Conservation (phyloP, 176 grass and related monocot genomes). For the Canna indica region DNA sequence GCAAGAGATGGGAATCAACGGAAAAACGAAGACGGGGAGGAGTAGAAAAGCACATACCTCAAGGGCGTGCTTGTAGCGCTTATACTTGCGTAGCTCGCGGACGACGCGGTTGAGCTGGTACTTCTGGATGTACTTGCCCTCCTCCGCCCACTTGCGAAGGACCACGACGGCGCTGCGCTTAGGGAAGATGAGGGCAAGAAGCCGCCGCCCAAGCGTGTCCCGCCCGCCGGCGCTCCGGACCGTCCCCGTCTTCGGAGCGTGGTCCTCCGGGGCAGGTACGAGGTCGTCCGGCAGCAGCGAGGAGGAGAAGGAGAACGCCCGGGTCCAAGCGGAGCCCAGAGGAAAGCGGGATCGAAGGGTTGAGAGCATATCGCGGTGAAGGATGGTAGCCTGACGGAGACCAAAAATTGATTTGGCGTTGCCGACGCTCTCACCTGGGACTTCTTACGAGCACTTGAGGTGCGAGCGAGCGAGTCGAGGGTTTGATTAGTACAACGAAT, state of each 20-base stretch:
- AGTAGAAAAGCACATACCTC: conserved; percentile 28
- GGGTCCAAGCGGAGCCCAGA: not conserved
- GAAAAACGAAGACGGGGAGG: not conserved
- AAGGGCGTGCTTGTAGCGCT: conserved; percentile 75
- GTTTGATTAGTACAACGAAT: no score
- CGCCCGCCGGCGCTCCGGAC: not conserved
- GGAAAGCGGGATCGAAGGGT: not conserved
- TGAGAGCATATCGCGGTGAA: not conserved
- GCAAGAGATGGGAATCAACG: not conserved
- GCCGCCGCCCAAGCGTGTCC: conserved; percentile 46
- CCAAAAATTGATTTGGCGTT: not conserved
- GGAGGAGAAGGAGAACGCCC: not conserved
- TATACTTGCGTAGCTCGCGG: conserved; percentile 68
- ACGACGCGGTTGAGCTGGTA: conserved; percentile 87
- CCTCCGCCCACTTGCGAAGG: conserved; percentile 52
- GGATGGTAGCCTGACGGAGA: not conserved
- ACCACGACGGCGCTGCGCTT: conserved; percentile 68
- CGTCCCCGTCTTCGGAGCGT: not conserved
- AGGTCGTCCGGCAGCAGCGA: not conserved
- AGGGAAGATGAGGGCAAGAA: conserved; percentile 50
- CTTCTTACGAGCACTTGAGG: not conserved
- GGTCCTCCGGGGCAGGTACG: not conserved
- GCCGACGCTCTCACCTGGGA: not conserved
- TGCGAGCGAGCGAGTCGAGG: not conserved
- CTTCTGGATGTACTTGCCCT: conserved; percentile 60